Evolutionary conservation across 176 grass and related monocot species (phyloP), one percentile per base, ranked within the genome.

Genomic region (Guadua angustifolia): DNA sequence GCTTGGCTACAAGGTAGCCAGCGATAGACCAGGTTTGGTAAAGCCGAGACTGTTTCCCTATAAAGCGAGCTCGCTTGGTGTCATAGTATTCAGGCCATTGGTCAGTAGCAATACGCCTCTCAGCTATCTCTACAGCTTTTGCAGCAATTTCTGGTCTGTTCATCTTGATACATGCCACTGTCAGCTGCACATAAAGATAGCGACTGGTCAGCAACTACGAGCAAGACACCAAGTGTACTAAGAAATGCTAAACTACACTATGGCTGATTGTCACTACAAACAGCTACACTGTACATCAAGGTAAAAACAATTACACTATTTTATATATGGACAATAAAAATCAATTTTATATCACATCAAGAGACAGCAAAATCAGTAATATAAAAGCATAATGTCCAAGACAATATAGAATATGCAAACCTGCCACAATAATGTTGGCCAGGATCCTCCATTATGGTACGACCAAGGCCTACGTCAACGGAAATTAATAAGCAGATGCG

Each of bases 81-180:
- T 97, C 94, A 7, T 97, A 97, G 55, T 97, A 97, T 79, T 97
- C 94, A 72, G 94, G 94, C 94, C 94, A 97, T 65, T 92, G 90
- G 82, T 97, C 94, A 5, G 66, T 29, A 50, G 91, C 73, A 84
- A 97, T 82, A 17, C 87, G 91, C 74, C 63, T 91, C 87, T 97
- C 94, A 26, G 85, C 89, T 56, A 90, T 72, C 66, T 97, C 94
- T 39, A 97, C 61, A 69, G 94, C 94, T 88, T 84, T 97, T 43
- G 84, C 91, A 17, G 91, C 94, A 84, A 97, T 88, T 45, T 94
- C 94, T 73, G 87, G 89, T 65, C 94, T 89, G 74, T 92, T 87
- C 94, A 97, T 94, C 84, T 97, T 97, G 71, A 97, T 94, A 55
- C 82, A 94, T 71, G 94, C 94, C 73, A 97, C 89, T n/a, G 94